phyloP scores from a whole-genome alignment of 352 stramenopile genomes.

The Phytopythium montanum region DNA sequence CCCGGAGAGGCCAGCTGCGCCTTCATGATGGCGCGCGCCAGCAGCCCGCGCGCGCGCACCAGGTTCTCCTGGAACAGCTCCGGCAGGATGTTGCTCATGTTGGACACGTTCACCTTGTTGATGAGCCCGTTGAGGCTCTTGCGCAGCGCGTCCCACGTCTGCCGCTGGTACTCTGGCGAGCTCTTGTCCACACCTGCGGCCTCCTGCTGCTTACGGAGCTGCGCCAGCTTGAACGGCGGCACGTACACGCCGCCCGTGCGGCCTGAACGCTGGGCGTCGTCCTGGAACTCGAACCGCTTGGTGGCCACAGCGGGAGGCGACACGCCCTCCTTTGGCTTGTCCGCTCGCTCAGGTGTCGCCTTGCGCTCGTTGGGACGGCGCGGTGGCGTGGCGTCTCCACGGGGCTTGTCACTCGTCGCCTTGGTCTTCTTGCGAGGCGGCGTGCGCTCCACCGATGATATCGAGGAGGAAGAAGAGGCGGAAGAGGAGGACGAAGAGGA shows the following conservation, averaged over 20 bases:
- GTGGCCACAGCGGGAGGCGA: constrained; percentile 1
- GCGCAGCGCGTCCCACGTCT: constrained; percentile 95
- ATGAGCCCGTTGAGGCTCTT: constrained; percentile 99
- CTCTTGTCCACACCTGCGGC: constrained; percentile 28
- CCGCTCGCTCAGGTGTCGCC: constrained; percentile 1
- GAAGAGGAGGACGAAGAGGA: constrained; percentile 15
- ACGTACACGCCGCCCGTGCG: constrained; percentile 91
- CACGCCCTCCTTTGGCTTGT: constrained; percentile 7
- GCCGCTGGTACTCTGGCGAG: constrained; percentile 85
- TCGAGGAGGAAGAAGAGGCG: constrained; percentile 13
- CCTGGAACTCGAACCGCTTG: constrained; percentile 19
- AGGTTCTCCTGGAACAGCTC: constrained; percentile 98
- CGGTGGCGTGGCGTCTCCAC: constrained; percentile 18
- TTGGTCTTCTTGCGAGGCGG: constrained; percentile 32
- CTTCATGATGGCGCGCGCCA: constrained; percentile 95
- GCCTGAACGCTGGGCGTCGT: constrained; percentile 39
- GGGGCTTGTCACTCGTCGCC: neutral
- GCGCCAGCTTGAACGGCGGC: constrained; percentile 90
- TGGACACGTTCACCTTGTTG: constrained; percentile 95
- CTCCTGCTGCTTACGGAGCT: constrained; percentile 53
- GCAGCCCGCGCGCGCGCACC: constrained; percentile 92
- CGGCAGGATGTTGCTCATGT: constrained; percentile 95
- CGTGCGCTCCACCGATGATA: constrained; percentile 17
- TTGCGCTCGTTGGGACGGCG: constrained; percentile 7
- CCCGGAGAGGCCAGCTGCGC: constrained; percentile 94